Evolutionary conservation across 2,329 filamentous ascomycete species (phyloP).

Genomic region (Ciborinia camelliae): DNA sequence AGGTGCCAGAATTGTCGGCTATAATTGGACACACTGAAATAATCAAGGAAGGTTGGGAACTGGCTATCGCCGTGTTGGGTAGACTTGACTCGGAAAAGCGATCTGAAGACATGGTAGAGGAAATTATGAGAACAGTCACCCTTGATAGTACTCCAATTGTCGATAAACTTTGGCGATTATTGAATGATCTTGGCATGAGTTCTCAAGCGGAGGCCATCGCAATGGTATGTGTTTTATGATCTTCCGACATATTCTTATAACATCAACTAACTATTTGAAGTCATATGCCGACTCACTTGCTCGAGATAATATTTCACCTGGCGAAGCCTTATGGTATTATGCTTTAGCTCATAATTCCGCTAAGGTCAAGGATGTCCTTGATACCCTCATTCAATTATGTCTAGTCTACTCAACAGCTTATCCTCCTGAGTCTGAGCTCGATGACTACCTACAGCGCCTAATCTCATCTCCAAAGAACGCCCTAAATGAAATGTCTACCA

Average conservation of each 20-base stretch:
- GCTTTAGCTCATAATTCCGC: conserved; percentile 73
- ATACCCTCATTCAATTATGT: conserved; percentile 82
- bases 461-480: conserved; percentile 69
- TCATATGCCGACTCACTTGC: conserved; percentile 78
- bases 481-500: conserved; percentile 66
- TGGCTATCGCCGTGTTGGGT: conserved; percentile 78
- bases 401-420: conserved; percentile 81
- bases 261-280: conserved; percentile 47
- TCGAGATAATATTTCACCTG: conserved; percentile 71
- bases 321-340: conserved; percentile 86
- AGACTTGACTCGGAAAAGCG: conserved; percentile 71
- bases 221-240: conserved; percentile 57
- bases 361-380: conserved; percentile 81
- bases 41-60: conserved; percentile 76
- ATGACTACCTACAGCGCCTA: conserved; percentile 66
- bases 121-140: conserved; percentile 68
- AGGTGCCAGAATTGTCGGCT: conserved; percentile 43
- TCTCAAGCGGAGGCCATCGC: conserved; percentile 77
- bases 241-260: background rate
- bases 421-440: conserved; percentile 68
- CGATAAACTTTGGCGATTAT: conserved; percentile 75
- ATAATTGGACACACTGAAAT: conserved; percentile 33
- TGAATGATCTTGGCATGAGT: conserved; percentile 74
- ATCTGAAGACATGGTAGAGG: conserved; percentile 70
- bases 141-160: conserved; percentile 68